phyloP scores from a whole-genome alignment of 2,329 filamentous ascomycete species.

The Colletotrichum sojae region DNA sequence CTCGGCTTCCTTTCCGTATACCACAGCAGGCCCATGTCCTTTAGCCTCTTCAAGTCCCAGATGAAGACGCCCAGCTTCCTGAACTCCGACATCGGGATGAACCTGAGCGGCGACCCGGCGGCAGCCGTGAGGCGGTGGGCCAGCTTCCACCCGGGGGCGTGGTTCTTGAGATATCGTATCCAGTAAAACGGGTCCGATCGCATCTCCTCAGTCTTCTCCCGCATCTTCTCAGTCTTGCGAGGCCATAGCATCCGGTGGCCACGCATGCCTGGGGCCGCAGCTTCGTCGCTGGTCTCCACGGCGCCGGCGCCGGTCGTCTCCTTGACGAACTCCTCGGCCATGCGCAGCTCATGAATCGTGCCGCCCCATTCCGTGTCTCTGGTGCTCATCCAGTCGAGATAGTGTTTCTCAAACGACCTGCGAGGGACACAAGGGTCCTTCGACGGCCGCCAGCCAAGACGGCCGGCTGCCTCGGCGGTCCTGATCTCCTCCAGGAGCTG shows the following conservation, averaged over 20 bases:
- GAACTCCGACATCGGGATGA: not conserved
- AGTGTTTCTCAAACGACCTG: not conserved
- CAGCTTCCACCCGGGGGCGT: not conserved
- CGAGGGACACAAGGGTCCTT: not conserved
- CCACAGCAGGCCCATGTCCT: not conserved
- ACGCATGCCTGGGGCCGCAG: not conserved
- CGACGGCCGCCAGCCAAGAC: not conserved
- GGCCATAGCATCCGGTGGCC: not conserved
- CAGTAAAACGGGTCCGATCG: no score
- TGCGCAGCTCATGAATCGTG: not conserved
- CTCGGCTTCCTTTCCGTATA: not conserved
- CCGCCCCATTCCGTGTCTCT: not conserved
- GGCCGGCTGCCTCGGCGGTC: not conserved
- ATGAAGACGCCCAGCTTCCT: not conserved
- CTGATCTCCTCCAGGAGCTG: constrained; percentile 1
- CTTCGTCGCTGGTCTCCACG: no score
- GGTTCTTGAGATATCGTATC: not conserved
- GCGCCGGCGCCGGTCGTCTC: not conserved
- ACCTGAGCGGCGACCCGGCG: not conserved
- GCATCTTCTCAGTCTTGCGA: no score
- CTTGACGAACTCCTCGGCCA: no score
- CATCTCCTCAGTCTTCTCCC: not conserved
- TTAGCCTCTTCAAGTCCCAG: not conserved
- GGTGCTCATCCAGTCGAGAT: not conserved
- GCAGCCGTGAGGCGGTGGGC: not conserved